These are phyloP conservation scores for Rubroshorea leprosula DNA, from an alignment of 345 rosid genomes.

Conservation along the genomic window DNA sequence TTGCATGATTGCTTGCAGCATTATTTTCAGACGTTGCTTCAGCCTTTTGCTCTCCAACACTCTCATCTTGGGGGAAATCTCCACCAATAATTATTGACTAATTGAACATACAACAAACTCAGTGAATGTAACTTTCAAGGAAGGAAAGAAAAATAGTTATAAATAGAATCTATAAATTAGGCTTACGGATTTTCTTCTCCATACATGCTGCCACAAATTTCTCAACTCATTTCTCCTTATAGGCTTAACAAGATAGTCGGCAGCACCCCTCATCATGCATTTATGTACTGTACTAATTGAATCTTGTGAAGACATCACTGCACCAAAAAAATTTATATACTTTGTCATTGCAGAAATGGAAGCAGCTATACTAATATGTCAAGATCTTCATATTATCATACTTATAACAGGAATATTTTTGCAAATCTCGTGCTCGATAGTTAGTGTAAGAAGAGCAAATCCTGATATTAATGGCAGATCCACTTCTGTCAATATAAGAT, in stretches of 20 bases:
- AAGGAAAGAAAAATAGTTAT: constrained; percentile 6
- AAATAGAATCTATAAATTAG: background rate
- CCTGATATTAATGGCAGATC: constrained; percentile 89
- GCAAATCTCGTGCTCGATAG: constrained; percentile 87
- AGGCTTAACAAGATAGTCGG: constrained; percentile 94
- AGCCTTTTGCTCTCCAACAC: constrained; percentile 60
- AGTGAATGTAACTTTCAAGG: background rate
- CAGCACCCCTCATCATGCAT: constrained; percentile 92
- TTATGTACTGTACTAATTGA: constrained; percentile 78
- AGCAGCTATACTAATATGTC: background rate
- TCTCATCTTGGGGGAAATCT: constrained; percentile 48
- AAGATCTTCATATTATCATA: constrained; percentile 24
- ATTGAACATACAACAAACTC: no score
- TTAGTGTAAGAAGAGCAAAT: constrained; percentile 70
- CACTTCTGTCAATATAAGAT: constrained; percentile 84
- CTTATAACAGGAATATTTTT: constrained; percentile 93
- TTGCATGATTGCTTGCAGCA: constrained; percentile 46
- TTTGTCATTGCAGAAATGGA: background rate
- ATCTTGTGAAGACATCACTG: constrained; percentile 97
- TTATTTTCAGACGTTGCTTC: constrained; percentile 73
- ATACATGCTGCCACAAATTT: constrained; percentile 96
- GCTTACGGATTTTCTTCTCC: constrained; percentile 93
- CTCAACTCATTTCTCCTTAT: constrained; percentile 85
- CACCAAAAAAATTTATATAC: constrained; percentile 6
- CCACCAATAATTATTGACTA: constrained; percentile 40